Evolutionary conservation across 2,329 filamentous ascomycete genomes (phyloP).

Genomic region (Sporothrix pseudoabietina): DNA sequence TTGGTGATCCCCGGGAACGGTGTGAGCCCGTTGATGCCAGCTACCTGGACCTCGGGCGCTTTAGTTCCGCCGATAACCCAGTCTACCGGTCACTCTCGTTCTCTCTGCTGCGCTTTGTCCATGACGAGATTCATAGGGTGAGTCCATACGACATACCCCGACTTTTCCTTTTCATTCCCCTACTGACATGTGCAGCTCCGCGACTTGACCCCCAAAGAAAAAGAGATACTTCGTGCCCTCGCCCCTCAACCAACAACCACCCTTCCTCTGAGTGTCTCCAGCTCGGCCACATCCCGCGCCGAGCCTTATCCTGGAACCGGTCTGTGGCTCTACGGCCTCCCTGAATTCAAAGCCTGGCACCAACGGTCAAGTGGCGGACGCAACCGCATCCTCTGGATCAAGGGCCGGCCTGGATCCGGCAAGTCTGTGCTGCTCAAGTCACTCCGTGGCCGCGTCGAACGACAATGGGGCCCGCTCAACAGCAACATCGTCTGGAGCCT

Average conservation of each 20-base stretch:
- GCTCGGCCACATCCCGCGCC: constrained; percentile 28
- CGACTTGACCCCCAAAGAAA: constrained; percentile 37
- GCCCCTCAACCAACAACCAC: constrained; percentile 25
- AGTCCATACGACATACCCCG: constrained; percentile 14
- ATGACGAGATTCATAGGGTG: constrained; percentile 37
- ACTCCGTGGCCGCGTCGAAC: constrained; percentile 37
- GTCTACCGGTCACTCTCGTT: constrained; percentile 38
- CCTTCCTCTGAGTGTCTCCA: constrained; percentile 26
- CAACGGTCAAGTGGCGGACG: constrained; percentile 37
- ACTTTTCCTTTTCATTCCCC: not conserved
- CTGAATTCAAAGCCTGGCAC: constrained; percentile 41
- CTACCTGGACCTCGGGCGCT: constrained; percentile 48
- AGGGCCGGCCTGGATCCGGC: constrained; percentile 40
- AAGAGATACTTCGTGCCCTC: constrained; percentile 37
- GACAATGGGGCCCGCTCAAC: constrained; percentile 39
- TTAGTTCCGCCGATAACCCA: constrained; percentile 39
- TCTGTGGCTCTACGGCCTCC: constrained; percentile 41
- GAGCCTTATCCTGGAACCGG: constrained; percentile 39
- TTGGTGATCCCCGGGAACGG: constrained; percentile 41
- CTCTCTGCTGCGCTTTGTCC: constrained; percentile 35
- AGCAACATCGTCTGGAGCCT: constrained; percentile 38
- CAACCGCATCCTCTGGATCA: constrained; percentile 41
- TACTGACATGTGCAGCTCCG: constrained; percentile 28
- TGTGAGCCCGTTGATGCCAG: constrained; percentile 44
- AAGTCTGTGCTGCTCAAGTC: constrained; percentile 40